These are phyloP conservation scores for Boletus sp. DNA, from an alignment of 768 basidiomycete species.

Conservation along the genomic window DNA sequence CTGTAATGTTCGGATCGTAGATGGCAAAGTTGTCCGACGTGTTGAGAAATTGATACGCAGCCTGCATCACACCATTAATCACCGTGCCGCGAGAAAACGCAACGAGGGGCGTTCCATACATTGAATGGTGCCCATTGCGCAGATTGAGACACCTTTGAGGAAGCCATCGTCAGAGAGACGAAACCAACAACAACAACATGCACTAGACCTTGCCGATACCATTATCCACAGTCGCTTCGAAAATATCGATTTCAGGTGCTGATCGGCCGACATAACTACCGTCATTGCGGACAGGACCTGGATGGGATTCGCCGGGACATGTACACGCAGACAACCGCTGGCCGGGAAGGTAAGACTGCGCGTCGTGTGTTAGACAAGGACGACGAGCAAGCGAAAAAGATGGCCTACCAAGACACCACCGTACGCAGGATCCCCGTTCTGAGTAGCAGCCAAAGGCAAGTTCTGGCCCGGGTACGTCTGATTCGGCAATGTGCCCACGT, in stretches of 20 bases:
- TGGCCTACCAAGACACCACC: conserved; percentile 23
- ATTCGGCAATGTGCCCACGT: conserved; percentile 75
- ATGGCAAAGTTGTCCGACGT: conserved; percentile 34
- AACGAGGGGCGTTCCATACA: conserved; percentile 18
- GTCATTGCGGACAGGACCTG: conserved; percentile 47
- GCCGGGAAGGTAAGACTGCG: conserved; percentile 48
- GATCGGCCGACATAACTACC: conserved; percentile 50
- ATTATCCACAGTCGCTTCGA: conserved; percentile 44
- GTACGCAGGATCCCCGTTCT: conserved; percentile 36
- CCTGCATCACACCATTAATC: conserved; percentile 24
- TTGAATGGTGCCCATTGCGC: conserved; percentile 43
- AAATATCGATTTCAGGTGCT: conserved; percentile 60
- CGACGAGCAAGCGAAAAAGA: background rate
- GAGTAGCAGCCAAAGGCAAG: conserved; percentile 42
- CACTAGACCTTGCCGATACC: conserved; percentile 34
- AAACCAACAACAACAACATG: background rate
- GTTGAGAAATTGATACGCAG: conserved; percentile 43
- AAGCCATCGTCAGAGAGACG: conserved; percentile 8
- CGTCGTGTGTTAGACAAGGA: background rate
- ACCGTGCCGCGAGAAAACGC: background rate
- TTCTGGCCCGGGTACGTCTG: conserved; percentile 53
- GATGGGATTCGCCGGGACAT: conserved; percentile 54
- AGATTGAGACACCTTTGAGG: conserved; percentile 48
- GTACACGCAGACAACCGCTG: conserved; percentile 59
- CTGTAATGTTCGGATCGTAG: conserved; percentile 35